phyloP scores from a whole-genome alignment of 768 basidiomycete species.

The Mycena floridula region DNA sequence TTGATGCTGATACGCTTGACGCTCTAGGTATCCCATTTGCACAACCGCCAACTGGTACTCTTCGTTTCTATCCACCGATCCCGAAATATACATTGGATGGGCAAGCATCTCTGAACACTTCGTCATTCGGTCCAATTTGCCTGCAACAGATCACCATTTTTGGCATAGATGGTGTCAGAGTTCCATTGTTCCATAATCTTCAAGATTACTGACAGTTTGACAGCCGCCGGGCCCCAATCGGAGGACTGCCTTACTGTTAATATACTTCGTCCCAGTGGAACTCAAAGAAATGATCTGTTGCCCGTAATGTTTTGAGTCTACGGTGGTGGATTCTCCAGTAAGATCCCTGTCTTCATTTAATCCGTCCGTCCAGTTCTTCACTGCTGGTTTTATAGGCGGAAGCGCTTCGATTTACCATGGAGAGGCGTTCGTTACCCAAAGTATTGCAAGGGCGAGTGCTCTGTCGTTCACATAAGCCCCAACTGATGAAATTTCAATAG shows the following conservation, averaged over 20 bases:
- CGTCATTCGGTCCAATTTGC: slow-evolving; percentile 27
- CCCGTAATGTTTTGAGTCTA: slow-evolving; percentile 3
- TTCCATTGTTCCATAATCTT: not conserved
- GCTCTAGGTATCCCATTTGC: slow-evolving; percentile 23
- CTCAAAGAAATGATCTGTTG: not conserved
- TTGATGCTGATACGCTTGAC: no score
- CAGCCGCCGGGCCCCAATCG: slow-evolving; percentile 14
- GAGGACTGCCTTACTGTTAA: slow-evolving; percentile 38
- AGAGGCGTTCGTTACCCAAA: not conserved
- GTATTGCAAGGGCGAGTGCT: slow-evolving; percentile 1
- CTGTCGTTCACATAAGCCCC: not conserved
- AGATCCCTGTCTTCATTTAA: not conserved
- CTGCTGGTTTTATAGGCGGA: not conserved
- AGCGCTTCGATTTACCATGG: slow-evolving; percentile 1
- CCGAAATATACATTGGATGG: slow-evolving; percentile 21
- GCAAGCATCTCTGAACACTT: slow-evolving; percentile 20
- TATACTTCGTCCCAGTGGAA: slow-evolving; percentile 27
- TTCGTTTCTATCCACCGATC: slow-evolving; percentile 26
- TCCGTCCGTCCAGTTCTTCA: not conserved
- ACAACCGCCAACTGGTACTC: slow-evolving; percentile 22
- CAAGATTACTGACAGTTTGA: not conserved
- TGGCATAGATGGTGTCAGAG: not conserved
- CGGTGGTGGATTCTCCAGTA: slow-evolving; percentile 1
- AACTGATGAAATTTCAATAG: slow-evolving; percentile 10
- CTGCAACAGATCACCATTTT: slow-evolving; percentile 24